These are phyloP conservation scores for Cryphonectria naterciae DNA, from an alignment of 2,329 filamentous ascomycete species.

Conservation along the genomic window DNA sequence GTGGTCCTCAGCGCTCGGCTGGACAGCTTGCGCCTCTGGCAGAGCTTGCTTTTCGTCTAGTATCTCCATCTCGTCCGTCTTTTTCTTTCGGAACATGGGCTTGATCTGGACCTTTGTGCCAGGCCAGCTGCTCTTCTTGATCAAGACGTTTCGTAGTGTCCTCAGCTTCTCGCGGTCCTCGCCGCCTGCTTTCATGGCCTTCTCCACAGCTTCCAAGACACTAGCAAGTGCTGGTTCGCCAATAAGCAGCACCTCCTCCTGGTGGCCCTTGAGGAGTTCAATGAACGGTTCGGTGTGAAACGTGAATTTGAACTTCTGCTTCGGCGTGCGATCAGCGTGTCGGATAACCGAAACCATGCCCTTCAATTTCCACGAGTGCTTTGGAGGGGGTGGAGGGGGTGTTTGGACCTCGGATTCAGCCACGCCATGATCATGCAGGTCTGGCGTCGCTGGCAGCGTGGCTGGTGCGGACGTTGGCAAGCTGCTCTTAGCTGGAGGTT, in stretches of 20 bases:
- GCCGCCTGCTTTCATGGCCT: constrained; percentile 75
- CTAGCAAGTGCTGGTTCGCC: constrained; percentile 87
- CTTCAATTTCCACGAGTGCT: constrained; percentile 97
- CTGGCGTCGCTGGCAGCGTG: constrained; percentile 44
- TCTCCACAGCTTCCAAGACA: constrained; percentile 84
- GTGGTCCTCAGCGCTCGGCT: constrained; percentile 5
- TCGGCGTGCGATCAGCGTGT: constrained; percentile 95
- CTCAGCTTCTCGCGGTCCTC: constrained; percentile 90
- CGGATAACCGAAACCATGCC: constrained; percentile 96
- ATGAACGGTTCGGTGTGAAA: constrained; percentile 98
- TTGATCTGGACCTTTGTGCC: constrained; percentile 99
- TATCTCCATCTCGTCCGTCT: constrained; percentile 59
- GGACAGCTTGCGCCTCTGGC: constrained; percentile 23
- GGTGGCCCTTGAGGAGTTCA: constrained; percentile 89
- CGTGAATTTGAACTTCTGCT: constrained; percentile 99
- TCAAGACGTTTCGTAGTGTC: constrained; percentile 80
- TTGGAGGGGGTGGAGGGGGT: constrained; percentile 71
- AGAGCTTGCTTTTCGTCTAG: constrained; percentile 41
- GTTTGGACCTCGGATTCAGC: constrained; percentile 47
- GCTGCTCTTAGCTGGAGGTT: constrained; percentile 33
- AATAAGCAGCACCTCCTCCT: constrained; percentile 93
- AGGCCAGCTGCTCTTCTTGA: constrained; percentile 91
- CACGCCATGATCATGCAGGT: constrained; percentile 39
- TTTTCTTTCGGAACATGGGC: constrained; percentile 95
- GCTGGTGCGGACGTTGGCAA: constrained; percentile 46